Evolutionary conservation across 2,329 filamentous ascomycete species (phyloP).

Genomic region (Akanthomyces muscarius): DNA sequence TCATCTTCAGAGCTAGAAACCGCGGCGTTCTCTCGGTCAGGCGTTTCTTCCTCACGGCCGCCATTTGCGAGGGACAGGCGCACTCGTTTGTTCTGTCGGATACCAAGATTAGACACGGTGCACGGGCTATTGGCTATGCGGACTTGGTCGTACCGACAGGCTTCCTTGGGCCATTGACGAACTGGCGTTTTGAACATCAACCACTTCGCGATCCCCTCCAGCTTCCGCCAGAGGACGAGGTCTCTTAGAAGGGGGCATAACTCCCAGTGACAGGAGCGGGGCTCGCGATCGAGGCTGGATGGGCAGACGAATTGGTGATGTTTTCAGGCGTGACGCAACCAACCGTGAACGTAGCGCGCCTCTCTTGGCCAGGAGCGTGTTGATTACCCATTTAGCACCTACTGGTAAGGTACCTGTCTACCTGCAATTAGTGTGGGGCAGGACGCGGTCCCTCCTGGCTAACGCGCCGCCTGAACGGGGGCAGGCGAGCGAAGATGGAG

Average conservation of each 20-base stretch:
- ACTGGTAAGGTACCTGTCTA: too few species aligned
- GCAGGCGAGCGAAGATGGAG: neutral
- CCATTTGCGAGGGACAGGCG: conserved; percentile 20
- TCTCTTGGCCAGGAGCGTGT: neutral
- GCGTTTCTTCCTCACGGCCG: conserved; percentile 20
- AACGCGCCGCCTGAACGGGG: neutral
- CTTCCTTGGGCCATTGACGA: conserved; percentile 7
- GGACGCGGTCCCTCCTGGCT: neutral
- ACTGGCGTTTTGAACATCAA: conserved; percentile 1
- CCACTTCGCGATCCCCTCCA: neutral
- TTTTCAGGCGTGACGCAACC: neutral
- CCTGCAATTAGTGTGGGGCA: neutral
- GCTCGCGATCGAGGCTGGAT: neutral
- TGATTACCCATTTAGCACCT: neutral
- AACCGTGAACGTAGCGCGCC: neutral
- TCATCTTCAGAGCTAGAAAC: conserved; percentile 24
- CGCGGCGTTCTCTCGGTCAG: conserved; percentile 24
- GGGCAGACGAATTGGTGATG: neutral
- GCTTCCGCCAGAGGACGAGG: neutral
- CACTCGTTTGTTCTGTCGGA: conserved; percentile 9
- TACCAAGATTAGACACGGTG: neutral
- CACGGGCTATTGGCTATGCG: neutral
- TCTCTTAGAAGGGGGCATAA: conserved; percentile 8
- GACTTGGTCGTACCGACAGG: conserved; percentile 1
- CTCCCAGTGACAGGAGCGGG: neutral